These are phyloP conservation scores for Arthroderma sp. DNA, from an alignment of 2,329 filamentous ascomycete genomes.

Conservation along the genomic window DNA sequence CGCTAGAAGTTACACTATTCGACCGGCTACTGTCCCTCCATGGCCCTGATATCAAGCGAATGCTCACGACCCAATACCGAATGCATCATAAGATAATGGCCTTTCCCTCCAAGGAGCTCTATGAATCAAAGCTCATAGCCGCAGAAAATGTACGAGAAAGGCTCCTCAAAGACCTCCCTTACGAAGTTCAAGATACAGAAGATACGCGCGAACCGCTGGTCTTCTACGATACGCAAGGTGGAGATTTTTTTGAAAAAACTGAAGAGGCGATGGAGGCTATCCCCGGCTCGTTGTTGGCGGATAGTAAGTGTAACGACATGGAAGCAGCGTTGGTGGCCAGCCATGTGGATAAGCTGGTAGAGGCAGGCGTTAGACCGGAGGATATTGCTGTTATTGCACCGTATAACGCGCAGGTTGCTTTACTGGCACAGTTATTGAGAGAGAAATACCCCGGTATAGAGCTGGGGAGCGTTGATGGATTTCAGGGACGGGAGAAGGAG, in stretches of 20 bases:
- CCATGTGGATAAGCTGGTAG: slow-evolving; percentile 65
- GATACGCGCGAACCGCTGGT: slow-evolving; percentile 79
- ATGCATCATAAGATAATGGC: slow-evolving; percentile 96
- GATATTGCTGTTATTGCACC: slow-evolving; percentile 92
- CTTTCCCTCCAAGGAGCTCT: slow-evolving; percentile 81
- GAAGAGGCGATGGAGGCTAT: slow-evolving; percentile 54
- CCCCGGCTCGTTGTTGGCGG: slow-evolving; percentile 40
- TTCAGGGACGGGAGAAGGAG: slow-evolving; percentile 95
- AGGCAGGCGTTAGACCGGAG: slow-evolving; percentile 62
- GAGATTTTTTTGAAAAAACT: slow-evolving; percentile 71
- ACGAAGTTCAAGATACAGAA: slow-evolving; percentile 65
- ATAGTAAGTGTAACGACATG: slow-evolving; percentile 85
- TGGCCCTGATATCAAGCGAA: slow-evolving; percentile 71
- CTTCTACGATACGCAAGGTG: slow-evolving; percentile 93
- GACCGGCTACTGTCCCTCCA: slow-evolving; percentile 74
- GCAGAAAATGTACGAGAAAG: slow-evolving; percentile 64
- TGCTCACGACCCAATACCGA: slow-evolving; percentile 93
- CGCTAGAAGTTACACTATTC: slow-evolving; percentile 81
- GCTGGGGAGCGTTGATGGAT: slow-evolving; percentile 92
- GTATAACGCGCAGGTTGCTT: slow-evolving; percentile 84
- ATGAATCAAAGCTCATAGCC: slow-evolving; percentile 68
- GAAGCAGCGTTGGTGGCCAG: slow-evolving; percentile 68
- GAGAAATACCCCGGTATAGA: slow-evolving; percentile 74
- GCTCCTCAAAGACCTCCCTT: slow-evolving; percentile 63
- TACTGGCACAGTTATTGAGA: slow-evolving; percentile 64